Evolutionary conservation across 2,329 filamentous ascomycete species (phyloP).

Genomic region (Aspergillus tanneri): DNA sequence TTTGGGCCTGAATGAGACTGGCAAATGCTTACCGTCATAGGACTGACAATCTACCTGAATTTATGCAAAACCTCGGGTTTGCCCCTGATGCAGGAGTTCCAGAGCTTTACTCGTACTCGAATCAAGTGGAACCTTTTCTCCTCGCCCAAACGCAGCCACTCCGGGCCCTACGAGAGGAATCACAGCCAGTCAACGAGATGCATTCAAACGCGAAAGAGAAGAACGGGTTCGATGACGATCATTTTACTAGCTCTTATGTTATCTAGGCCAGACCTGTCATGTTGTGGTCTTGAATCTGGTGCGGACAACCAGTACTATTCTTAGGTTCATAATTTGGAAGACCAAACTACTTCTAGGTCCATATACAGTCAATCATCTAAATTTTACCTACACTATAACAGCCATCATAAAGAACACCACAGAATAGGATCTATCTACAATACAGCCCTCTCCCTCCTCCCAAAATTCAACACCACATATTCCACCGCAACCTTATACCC

Average conservation of each 20-base stretch:
- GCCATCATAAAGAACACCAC: too few relatives aligned
- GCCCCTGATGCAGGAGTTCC: constrained; percentile 37
- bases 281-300: too few relatives aligned
- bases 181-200: constrained; percentile 17
- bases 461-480: constrained; percentile 43
- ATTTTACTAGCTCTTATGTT: too few relatives aligned
- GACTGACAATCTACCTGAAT: constrained; percentile 37
- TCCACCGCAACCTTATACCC: constrained; percentile 64
- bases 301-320: too few relatives aligned
- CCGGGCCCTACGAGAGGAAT: constrained; percentile 22
- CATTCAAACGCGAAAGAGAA: constrained; percentile 9
- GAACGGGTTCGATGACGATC: background rate
- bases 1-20: background rate
- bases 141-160: constrained; percentile 32
- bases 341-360: too few relatives aligned
- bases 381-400: too few relatives aligned
- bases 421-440: constrained; percentile 11
- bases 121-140: constrained; percentile 36
- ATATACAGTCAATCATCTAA: too few relatives aligned
- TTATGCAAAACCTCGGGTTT: constrained; percentile 42
- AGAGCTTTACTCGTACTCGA: constrained; percentile 38
- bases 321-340: too few relatives aligned
- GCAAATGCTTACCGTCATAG: constrained; percentile 22
- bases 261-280: background rate
- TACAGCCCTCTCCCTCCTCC: constrained; percentile 29